Percentiles rank a stretch among this genome's conserved stretches.
Evolutionary conservation across 2,329 filamentous ascomycete species (phyloP).

Genomic region (Aschersonia sp.): DNA sequence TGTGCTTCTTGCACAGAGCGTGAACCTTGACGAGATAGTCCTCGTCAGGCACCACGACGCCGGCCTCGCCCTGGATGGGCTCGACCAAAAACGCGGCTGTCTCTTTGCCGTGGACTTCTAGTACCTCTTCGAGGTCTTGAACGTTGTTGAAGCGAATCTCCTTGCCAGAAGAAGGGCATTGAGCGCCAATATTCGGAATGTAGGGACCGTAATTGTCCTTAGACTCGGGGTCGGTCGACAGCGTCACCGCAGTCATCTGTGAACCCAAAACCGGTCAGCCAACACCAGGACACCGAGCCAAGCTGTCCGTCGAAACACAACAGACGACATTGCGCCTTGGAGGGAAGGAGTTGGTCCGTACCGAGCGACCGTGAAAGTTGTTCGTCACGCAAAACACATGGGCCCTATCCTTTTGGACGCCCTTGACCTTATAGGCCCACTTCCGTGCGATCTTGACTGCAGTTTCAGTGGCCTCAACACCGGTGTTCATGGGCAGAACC

Average conservation of each 20-base stretch:
- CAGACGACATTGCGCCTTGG: neutral
- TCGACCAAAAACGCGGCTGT: slow-evolving; percentile 90
- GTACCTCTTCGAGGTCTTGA: slow-evolving; percentile 60
- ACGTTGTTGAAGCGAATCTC: slow-evolving; percentile 79
- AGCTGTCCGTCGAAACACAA: no score
- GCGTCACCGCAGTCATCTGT: slow-evolving; percentile 83
- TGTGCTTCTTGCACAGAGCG: slow-evolving; percentile 84
- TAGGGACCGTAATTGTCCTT: slow-evolving; percentile 96
- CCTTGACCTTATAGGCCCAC: slow-evolving; percentile 96
- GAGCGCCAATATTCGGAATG: slow-evolving; percentile 72
- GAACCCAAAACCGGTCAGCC: neutral
- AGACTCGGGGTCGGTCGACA: slow-evolving; percentile 91
- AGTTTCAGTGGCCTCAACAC: slow-evolving; percentile 90
- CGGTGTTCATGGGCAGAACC: slow-evolving; percentile 97
- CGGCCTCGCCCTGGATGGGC: slow-evolving; percentile 94
- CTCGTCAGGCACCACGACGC: slow-evolving; percentile 86
- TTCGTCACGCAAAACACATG: slow-evolving; percentile 71
- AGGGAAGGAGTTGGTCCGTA: slow-evolving; percentile 26
- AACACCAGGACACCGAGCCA: neutral
- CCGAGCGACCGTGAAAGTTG: slow-evolving; percentile 94
- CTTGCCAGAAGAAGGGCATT: slow-evolving; percentile 58
- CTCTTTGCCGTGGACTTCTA: slow-evolving; percentile 69
- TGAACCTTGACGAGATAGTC: slow-evolving; percentile 72
- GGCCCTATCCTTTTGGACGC: slow-evolving; percentile 71
- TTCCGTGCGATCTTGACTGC: slow-evolving; percentile 92